A percentile compares a stretch with the other conserved stretches of the same genome.
phyloP scores from a whole-genome alignment of 306 rosid genomes.

The Gastrolobium bilobum region DNA sequence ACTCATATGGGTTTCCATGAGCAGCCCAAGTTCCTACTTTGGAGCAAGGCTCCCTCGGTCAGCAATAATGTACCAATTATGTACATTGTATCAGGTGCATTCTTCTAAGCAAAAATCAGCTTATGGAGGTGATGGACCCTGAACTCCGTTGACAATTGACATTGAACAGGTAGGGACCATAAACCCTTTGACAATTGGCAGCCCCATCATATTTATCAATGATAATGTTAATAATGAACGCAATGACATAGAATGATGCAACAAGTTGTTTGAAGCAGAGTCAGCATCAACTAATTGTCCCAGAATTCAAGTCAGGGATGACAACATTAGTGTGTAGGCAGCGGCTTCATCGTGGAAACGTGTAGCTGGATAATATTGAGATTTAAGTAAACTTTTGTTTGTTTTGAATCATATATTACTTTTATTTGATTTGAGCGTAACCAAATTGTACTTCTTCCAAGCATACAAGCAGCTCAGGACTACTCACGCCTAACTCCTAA shows the following conservation, averaged over 20 bases:
- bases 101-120: conserved; percentile 29
- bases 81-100: conserved; percentile 39
- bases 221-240: conserved; percentile 48
- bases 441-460: conserved; percentile 35
- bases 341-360: conserved; percentile 43
- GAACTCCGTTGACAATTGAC: conserved; percentile 47
- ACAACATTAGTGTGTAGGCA: conserved; percentile 38
- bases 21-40: conserved; percentile 30
- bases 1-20: conserved; percentile 39
- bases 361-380: conserved; percentile 34
- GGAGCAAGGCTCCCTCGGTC: conserved; percentile 41
- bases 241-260: conserved; percentile 16
- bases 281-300: conserved; percentile 56
- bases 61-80: conserved; percentile 40
- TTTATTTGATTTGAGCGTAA: conserved; percentile 20
- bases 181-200: conserved; percentile 28
- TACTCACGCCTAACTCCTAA: conserved; percentile 18
- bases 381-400: conserved; percentile 40
- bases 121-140: conserved; percentile 41
- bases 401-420: conserved; percentile 31
- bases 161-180: conserved; percentile 31
- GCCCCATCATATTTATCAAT: conserved; percentile 9
- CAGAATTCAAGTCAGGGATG: conserved; percentile 9
- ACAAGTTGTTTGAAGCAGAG: conserved; percentile 48
- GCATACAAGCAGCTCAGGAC: conserved; percentile 13